Percentiles rank a stretch among this genome's conserved stretches.
These are phyloP conservation scores for Pyropia yezoensis DNA, from an alignment of 23 red algal species.

Conservation along the genomic window DNA sequence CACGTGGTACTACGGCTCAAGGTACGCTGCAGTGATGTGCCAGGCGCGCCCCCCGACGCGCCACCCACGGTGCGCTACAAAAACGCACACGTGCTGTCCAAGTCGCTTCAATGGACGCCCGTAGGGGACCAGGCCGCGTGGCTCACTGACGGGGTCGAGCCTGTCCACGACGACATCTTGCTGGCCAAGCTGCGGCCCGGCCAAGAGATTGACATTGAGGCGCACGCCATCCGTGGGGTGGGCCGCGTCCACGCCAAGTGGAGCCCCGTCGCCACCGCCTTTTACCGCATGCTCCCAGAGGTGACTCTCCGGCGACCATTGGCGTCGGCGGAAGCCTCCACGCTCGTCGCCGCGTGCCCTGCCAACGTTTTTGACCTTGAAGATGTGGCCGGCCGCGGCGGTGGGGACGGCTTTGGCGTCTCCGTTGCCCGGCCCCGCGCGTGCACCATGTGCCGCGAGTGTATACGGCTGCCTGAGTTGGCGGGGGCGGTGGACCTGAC, in stretches of 20 bases:
- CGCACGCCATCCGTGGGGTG: constrained; percentile 72
- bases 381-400: constrained; percentile 22
- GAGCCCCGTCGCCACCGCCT: constrained; percentile 83
- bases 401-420: constrained; percentile 1
- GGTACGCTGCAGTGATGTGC: constrained; percentile 40
- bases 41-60: constrained; percentile 40
- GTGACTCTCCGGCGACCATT: constrained; percentile 29
- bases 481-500: constrained; percentile 48
- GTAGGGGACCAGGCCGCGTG: constrained; percentile 27
- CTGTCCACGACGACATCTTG: constrained; percentile 82
- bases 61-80: constrained; percentile 54
- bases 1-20: constrained; percentile 49
- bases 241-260: constrained; percentile 89
- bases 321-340: constrained; percentile 11
- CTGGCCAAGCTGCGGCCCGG: constrained; percentile 82
- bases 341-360: constrained; percentile 52
- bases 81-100: constrained; percentile 47
- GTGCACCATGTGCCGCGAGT: constrained; percentile 86
- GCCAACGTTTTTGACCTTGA: constrained; percentile 92
- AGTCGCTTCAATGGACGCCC: constrained; percentile 53
- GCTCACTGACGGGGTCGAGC: constrained; percentile 16
- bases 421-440: constrained; percentile 37
- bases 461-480: constrained; percentile 53
- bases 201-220: constrained; percentile 82
- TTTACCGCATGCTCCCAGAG: constrained; percentile 75